Percentiles rank a stretch among this genome's conserved stretches.
These are phyloP conservation scores for Lodderomyces theae DNA, from an alignment of 1,139 yeast genomes.

Conservation along the genomic window DNA sequence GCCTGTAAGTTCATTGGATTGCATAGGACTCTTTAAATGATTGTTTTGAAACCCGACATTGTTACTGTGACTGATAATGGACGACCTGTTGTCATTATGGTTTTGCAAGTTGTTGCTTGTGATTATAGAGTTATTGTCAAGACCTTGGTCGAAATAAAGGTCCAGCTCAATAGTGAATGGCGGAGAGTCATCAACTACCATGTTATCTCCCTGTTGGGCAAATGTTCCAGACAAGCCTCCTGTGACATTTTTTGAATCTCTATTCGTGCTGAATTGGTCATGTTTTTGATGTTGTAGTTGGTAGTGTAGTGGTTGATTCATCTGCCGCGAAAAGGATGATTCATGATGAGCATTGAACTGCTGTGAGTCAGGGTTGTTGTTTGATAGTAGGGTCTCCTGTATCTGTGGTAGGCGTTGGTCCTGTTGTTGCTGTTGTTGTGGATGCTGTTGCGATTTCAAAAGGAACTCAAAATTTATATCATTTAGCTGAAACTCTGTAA, in stretches of 20 bases:
- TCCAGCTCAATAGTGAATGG: slow-evolving; percentile 42
- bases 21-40: slow-evolving; percentile 10
- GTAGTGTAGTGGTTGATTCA: slow-evolving; percentile 3
- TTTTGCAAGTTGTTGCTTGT: slow-evolving; percentile 10
- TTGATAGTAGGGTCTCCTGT: slow-evolving; percentile 1
- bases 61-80: slow-evolving; percentile 10
- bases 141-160: slow-evolving; percentile 16
- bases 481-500: slow-evolving; percentile 9
- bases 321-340: background rate
- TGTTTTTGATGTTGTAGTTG: slow-evolving; percentile 7
- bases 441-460: slow-evolving; percentile 4
- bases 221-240: slow-evolving; percentile 34
- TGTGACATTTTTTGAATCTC: slow-evolving; percentile 5
- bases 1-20: slow-evolving; percentile 6
- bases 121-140: slow-evolving; percentile 15
- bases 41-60: slow-evolving; percentile 2
- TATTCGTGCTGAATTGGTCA: background rate
- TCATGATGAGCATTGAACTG: background rate
- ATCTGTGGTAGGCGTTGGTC: background rate
- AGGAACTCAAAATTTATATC: slow-evolving; percentile 12
- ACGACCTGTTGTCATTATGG: slow-evolving; percentile 10
- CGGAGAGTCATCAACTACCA: slow-evolving; percentile 42
- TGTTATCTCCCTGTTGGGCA: slow-evolving; percentile 21
- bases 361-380: background rate
- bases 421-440: slow-evolving; percentile 8